phyloP scores from a whole-genome alignment of 2,329 filamentous ascomycete species.

The Aspergillus pseudoglaucus region DNA sequence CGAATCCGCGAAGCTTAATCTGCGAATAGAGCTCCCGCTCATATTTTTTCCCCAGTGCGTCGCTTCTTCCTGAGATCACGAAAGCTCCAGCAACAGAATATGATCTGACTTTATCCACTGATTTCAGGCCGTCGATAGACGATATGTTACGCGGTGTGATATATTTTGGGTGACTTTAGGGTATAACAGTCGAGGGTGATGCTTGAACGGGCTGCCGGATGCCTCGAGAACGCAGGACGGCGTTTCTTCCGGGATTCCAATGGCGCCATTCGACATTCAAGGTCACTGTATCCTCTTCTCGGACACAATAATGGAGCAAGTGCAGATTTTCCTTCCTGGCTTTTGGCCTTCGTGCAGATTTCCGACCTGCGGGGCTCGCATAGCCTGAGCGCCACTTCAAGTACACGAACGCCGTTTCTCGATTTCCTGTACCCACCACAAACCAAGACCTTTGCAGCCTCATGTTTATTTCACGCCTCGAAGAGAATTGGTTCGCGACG shows the following conservation, averaged over 20 bases:
- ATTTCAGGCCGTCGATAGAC: slow-evolving; percentile 5
- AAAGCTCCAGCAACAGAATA: not conserved
- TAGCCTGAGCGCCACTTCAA: slow-evolving; percentile 7
- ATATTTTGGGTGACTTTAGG: slow-evolving; percentile 19
- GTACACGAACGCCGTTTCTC: slow-evolving; percentile 20
- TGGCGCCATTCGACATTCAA: slow-evolving; percentile 30
- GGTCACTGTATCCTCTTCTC: slow-evolving; percentile 29
- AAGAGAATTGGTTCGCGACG: slow-evolving; percentile 20
- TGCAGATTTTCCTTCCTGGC: slow-evolving; percentile 28
- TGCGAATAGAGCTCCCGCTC: not conserved
- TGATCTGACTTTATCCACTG: not conserved
- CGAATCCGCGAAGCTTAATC: not conserved
- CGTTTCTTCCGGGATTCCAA: slow-evolving; percentile 38
- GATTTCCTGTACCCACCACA: slow-evolving; percentile 37
- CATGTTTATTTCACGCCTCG: slow-evolving; percentile 17
- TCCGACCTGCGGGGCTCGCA: slow-evolving; percentile 13
- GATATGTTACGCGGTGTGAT: slow-evolving; percentile 22
- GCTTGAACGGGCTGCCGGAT: slow-evolving; percentile 47
- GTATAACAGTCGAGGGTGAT: slow-evolving; percentile 36
- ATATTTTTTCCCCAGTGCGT: slow-evolving; percentile 11
- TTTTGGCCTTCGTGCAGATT: slow-evolving; percentile 23
- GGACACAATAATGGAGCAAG: slow-evolving; percentile 27
- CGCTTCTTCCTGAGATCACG: slow-evolving; percentile 7
- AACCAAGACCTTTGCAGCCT: slow-evolving; percentile 17
- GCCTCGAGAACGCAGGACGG: slow-evolving; percentile 45